phyloP scores from a whole-genome alignment of 1,284 basidiomycete genomes.

The Marasmius fiardii region DNA sequence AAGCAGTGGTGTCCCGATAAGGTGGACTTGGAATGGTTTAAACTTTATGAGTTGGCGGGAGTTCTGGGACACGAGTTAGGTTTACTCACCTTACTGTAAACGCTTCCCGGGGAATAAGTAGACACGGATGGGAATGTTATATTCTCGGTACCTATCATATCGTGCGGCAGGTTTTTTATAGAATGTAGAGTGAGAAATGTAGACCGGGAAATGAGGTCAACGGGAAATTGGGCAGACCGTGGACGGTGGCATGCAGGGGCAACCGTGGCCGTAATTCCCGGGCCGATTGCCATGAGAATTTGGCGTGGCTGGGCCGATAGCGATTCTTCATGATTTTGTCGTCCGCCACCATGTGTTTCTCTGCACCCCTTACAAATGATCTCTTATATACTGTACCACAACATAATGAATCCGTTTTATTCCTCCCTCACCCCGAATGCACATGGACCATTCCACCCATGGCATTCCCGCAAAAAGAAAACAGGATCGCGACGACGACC shows the following conservation, averaged over 20 bases:
- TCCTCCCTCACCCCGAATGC: slow-evolving; percentile 19
- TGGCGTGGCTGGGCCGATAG: not conserved
- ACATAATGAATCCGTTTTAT: slow-evolving; percentile 27
- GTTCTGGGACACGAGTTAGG: not conserved
- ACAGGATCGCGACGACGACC: slow-evolving; percentile 43
- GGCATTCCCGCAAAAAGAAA: slow-evolving; percentile 56
- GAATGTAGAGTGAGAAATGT: not conserved
- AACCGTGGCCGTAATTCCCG: not conserved
- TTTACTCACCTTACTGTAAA: not conserved
- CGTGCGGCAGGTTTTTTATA: not conserved
- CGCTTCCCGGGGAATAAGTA: too few species aligned
- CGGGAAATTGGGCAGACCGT: not conserved
- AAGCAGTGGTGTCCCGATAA: not conserved
- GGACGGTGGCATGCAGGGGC: too few species aligned
- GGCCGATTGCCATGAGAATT: not conserved
- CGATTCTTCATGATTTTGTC: not conserved
- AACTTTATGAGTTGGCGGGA: slow-evolving; percentile 1
- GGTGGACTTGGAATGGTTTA: not conserved
- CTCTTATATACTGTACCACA: slow-evolving; percentile 34
- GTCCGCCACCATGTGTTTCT: slow-evolving; percentile 12
- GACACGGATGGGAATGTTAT: not conserved
- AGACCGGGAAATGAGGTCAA: too few species aligned
- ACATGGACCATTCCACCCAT: slow-evolving; percentile 32
- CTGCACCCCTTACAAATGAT: slow-evolving; percentile 25
- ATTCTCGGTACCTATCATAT: not conserved